A percentile compares a stretch with the other conserved stretches of the same genome.
Evolutionary conservation across 1,139 yeast genomes (phyloP).

Genomic region (Pneumocystis canis): DNA sequence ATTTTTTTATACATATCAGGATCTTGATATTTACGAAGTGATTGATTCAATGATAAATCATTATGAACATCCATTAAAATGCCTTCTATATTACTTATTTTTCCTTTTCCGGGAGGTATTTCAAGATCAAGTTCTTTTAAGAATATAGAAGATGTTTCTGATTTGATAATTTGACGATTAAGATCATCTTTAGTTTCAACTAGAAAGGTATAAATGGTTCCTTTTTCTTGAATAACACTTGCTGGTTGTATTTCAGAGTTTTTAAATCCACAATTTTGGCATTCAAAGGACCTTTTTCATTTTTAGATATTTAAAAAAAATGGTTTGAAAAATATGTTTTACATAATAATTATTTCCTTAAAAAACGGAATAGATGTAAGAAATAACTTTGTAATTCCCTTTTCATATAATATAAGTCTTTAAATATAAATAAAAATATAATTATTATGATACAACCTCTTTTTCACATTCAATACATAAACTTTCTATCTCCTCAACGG

Average conservation of each 20-base stretch:
- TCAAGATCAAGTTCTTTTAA: slow-evolving; percentile 81
- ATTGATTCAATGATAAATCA: slow-evolving; percentile 74
- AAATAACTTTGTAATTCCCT: slow-evolving; percentile 66
- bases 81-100: slow-evolving; percentile 85
- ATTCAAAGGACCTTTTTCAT: slow-evolving; percentile 66
- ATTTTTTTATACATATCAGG: slow-evolving; percentile 68
- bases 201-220: slow-evolving; percentile 56
- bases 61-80: slow-evolving; percentile 64
- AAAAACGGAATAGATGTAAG: slow-evolving; percentile 85
- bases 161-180: slow-evolving; percentile 81
- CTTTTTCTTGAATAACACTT: slow-evolving; percentile 57
- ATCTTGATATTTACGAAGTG: slow-evolving; percentile 53
- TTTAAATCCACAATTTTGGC: slow-evolving; percentile 86
- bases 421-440: background rate
- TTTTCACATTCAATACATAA: slow-evolving; percentile 91
- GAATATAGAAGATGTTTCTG: slow-evolving; percentile 71
- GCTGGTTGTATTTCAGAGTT: slow-evolving; percentile 94
- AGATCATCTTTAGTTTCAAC: slow-evolving; percentile 62
- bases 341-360: slow-evolving; percentile 58
- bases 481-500: slow-evolving; percentile 88
- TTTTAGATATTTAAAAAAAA: background rate
- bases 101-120: slow-evolving; percentile 91
- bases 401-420: background rate
- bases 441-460: slow-evolving; percentile 20
- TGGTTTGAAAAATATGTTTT: background rate